Base-by-base conservation (phyloP, 2,329 filamentous ascomycete species). In the Clarireedia monteithiana region DNA sequence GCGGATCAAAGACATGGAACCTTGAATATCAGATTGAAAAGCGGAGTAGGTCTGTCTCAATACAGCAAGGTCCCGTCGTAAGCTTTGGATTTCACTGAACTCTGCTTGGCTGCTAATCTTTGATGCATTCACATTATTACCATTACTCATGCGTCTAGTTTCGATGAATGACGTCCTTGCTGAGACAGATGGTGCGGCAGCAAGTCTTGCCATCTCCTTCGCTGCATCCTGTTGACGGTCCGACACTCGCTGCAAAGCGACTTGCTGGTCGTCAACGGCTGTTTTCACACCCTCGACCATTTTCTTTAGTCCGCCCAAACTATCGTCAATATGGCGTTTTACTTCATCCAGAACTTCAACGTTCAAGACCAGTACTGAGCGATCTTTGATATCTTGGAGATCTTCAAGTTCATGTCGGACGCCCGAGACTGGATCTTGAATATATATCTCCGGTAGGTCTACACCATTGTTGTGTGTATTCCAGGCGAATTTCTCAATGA, bases 401-500 rank as follows among this genome's bases (percentile, higher is more conserved):
- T 99, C 94, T 70, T 99, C 94, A 24, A 99, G 75, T 73, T 99
- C 94, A 70, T 99, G 92, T 15, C 94, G 86, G n/a, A 99, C 88
- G 0, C 94, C 94, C 7, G 94, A 97, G 2, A 96, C 81, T 0
- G 91, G 87, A 69, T 99, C 94, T 70, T 99, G 94, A 15, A 99
- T 94, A 70, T 99, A 96, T 15, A 99, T 97, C 65, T 99, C 94
- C 0, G 94, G 94, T 47, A 99, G 74, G 68, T 99, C 94, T 14
- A 84, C 83, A 6, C 94, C 94, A 66, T 96, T 95, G 59, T 90
- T 87, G 64, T 97, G 91, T 0, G 92, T 96, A 65, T 96, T 97
- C 91, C 95, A 99, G 0, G 92, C 94, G 68, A 99, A 99, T 69
- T 96, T 99, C 64, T 99, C 94, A 64, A 99, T 99, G 65, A 99